A percentile compares a stretch with the other conserved stretches of the same genome.
phyloP scores from a whole-genome alignment of 495 filamentous ascomycete species.

The Hyphodiscus hymeniophilus region DNA sequence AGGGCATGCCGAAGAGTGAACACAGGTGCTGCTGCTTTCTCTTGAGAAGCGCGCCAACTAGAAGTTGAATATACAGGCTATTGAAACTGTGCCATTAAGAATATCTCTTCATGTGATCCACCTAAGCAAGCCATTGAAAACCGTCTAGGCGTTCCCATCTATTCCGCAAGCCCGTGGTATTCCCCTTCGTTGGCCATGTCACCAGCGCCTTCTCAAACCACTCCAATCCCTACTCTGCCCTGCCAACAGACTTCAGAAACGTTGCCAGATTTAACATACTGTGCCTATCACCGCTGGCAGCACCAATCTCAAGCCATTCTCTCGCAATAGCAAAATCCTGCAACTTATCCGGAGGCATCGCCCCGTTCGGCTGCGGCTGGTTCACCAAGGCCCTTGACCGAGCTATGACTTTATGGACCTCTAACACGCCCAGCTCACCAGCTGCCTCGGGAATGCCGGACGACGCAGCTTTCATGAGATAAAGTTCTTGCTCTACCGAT shows the following conservation, averaged over 20 bases:
- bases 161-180: background rate
- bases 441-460: constrained; percentile 16
- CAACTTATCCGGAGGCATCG: background rate
- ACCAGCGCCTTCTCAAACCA: constrained; percentile 19
- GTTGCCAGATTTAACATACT: constrained; percentile 19
- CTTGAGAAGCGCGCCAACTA: too few relatives aligned
- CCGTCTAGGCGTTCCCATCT: background rate
- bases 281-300: constrained; percentile 10
- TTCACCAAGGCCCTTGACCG: background rate
- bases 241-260: constrained; percentile 9
- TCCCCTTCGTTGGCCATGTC: background rate
- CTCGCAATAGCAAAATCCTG: constrained; percentile 17
- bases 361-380: background rate
- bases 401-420: constrained; percentile 7
- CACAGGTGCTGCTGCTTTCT: too few relatives aligned
- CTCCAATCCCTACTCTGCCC: constrained; percentile 6
- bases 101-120: too few relatives aligned
- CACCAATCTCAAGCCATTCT: constrained; percentile 20
- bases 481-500: constrained; percentile 6
- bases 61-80: too few relatives aligned
- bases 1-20: too few relatives aligned
- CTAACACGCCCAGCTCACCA: constrained; percentile 15
- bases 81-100: too few relatives aligned
- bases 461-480: constrained; percentile 18
- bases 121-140: too few relatives aligned